These are phyloP conservation scores for Russula dissimulans DNA, from an alignment of 768 basidiomycete species.

Conservation along the genomic window DNA sequence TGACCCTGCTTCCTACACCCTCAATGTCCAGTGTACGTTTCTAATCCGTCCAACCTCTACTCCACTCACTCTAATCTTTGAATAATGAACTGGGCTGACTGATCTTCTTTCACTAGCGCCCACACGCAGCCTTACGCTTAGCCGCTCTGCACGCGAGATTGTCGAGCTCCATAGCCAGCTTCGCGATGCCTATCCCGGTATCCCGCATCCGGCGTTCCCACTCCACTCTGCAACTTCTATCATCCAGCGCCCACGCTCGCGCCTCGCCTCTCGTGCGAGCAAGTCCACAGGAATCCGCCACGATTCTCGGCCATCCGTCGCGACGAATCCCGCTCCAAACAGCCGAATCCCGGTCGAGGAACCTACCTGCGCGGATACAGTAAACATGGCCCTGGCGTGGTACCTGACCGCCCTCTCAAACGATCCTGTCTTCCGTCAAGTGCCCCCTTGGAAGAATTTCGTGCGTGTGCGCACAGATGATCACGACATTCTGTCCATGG, in stretches of 20 bases:
- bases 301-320: conserved; percentile 11
- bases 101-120: conserved; percentile 46
- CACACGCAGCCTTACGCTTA: conserved; percentile 81
- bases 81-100: neutral
- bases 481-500: conserved; percentile 74
- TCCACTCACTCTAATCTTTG: too few species aligned
- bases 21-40: neutral
- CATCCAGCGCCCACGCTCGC: conserved; percentile 76
- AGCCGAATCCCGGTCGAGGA: conserved; percentile 19
- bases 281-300: conserved; percentile 34
- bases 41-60: neutral
- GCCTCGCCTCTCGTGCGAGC: conserved; percentile 60
- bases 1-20: conserved; percentile 35
- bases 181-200: conserved; percentile 48
- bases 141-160: conserved; percentile 65
- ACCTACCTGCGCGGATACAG: conserved; percentile 24
- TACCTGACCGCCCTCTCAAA: conserved; percentile 77
- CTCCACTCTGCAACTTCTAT: conserved; percentile 49
- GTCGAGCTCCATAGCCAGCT: conserved; percentile 75
- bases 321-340: conserved; percentile 21
- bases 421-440: conserved; percentile 47
- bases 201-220: conserved; percentile 52
- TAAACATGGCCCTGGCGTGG: conserved; percentile 54
- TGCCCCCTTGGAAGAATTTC: conserved; percentile 79
- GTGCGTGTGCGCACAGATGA: conserved; percentile 80